phyloP scores from a whole-genome alignment of 805 yeast genomes.

The Suhomyces kilbournensis region DNA sequence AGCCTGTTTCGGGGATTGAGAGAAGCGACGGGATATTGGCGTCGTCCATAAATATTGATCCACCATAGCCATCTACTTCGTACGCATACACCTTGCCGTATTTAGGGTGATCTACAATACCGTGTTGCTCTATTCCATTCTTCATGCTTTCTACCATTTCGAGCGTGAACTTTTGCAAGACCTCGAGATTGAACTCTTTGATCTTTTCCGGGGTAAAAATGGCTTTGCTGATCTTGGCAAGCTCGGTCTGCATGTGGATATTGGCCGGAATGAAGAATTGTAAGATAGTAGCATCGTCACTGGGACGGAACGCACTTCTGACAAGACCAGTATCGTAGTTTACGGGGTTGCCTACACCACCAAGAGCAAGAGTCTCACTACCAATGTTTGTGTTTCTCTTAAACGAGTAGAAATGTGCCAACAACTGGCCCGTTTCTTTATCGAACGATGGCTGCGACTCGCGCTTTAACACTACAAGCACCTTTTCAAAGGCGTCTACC shows the following conservation, averaged over 20 bases:
- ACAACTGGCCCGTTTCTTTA: constrained; percentile 44
- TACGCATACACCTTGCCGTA: constrained; percentile 82
- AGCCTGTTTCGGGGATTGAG: constrained; percentile 79
- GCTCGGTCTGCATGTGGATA: constrained; percentile 68
- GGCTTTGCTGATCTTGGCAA: constrained; percentile 32
- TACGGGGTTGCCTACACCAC: constrained; percentile 84
- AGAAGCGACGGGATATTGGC: constrained; percentile 84
- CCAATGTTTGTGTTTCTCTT: constrained; percentile 73
- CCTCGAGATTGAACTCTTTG: constrained; percentile 6
- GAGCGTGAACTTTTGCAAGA: constrained; percentile 22
- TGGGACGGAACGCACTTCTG: constrained; percentile 84
- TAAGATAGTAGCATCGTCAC: constrained; percentile 80
- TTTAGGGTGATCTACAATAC: constrained; percentile 61
- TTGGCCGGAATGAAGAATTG: constrained; percentile 86
- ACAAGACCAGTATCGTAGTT: constrained; percentile 65
- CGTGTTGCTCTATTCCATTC: constrained; percentile 59
- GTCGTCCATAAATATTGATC: constrained; percentile 77
- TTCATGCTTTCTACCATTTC: constrained; percentile 42
- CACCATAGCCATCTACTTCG: constrained; percentile 86
- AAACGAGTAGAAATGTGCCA: constrained; percentile 59
- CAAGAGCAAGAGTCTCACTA: constrained; percentile 74
- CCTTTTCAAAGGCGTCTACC: constrained; percentile 53
- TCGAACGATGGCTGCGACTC: constrained; percentile 63
- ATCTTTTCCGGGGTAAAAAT: constrained; percentile 16
- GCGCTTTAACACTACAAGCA: constrained; percentile 52